A percentile compares a stretch with the other conserved stretches of the same genome.
These are phyloP conservation scores for Yamadazyma laniorum DNA, from an alignment of 805 yeast species.

Conservation along the genomic window DNA sequence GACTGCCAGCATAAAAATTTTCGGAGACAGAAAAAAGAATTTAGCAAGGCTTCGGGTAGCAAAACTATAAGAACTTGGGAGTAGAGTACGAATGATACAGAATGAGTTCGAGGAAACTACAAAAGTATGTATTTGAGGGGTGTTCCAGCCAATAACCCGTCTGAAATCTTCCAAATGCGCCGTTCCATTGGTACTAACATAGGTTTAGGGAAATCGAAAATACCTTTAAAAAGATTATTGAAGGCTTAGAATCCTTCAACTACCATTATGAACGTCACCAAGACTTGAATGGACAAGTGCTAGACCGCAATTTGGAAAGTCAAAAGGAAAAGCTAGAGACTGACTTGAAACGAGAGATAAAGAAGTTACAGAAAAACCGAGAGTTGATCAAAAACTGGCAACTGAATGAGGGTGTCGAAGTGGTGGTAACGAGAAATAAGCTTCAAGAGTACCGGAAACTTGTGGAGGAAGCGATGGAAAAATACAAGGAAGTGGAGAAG, in stretches of 20 bases:
- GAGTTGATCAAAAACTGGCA: constrained; percentile 48
- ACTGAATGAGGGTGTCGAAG: constrained; percentile 31
- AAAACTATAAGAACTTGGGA: not conserved
- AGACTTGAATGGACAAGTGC: constrained; percentile 25
- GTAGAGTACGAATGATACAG: not conserved
- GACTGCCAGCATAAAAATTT: constrained; percentile 10
- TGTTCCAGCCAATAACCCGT: no score
- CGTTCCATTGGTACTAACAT: no score
- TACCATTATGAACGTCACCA: constrained; percentile 45
- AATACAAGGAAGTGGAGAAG: constrained; percentile 44
- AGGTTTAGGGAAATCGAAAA: constrained; percentile 37
- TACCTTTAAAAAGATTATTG: constrained; percentile 44
- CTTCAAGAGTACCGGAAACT: constrained; percentile 37
- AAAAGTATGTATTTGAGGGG: constrained; percentile 38
- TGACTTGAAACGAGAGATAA: constrained; percentile 46
- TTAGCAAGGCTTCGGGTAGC: constrained; percentile 3
- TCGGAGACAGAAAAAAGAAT: constrained; percentile 8
- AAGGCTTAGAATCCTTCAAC: constrained; percentile 45
- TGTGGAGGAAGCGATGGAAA: constrained; percentile 47
- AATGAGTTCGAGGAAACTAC: constrained; percentile 28
- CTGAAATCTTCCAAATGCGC: no score
- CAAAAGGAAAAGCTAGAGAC: constrained; percentile 45
- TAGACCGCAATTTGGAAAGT: constrained; percentile 34
- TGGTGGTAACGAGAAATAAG: constrained; percentile 24
- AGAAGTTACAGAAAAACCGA: constrained; percentile 44